Evolutionary conservation across 2,329 filamentous ascomycete species (phyloP).

Genomic region (Talaromyces sp.): DNA sequence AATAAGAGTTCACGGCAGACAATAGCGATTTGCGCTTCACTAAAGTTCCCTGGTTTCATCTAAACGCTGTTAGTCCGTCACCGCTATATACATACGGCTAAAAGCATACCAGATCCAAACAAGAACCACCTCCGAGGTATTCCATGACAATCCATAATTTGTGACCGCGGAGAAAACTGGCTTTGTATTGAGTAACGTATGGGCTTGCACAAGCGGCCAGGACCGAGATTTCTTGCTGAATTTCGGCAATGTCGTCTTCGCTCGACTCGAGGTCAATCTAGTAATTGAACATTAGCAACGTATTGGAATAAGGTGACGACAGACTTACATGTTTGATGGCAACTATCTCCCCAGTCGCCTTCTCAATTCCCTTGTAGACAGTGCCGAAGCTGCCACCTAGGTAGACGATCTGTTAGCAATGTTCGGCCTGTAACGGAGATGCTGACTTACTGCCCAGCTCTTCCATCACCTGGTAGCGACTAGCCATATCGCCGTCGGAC

Average conservation of each 20-base stretch:
- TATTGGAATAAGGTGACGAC: not conserved
- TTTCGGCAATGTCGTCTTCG: conserved; percentile 97
- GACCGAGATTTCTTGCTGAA: conserved; percentile 94
- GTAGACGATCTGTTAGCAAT: conserved; percentile 21
- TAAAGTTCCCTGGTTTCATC: conserved; percentile 87
- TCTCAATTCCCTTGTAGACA: conserved; percentile 95
- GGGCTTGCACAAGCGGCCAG: conserved; percentile 91
- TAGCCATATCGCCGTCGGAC: conserved; percentile 58
- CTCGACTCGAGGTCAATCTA: conserved; percentile 98
- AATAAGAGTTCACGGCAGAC: conserved; percentile 86
- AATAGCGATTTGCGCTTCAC: conserved; percentile 87
- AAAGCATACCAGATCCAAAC: conserved; percentile 74
- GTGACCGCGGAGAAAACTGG: conserved; percentile 89
- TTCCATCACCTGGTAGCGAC: conserved; percentile 90
- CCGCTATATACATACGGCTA: not conserved
- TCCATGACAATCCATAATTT: conserved; percentile 99
- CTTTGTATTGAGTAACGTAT: conserved; percentile 93
- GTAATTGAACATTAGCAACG: conserved; percentile 3
- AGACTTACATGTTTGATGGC: conserved; percentile 87
- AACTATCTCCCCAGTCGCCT: conserved; percentile 82
- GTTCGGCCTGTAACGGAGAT: not conserved
- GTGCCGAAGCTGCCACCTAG: conserved; percentile 90
- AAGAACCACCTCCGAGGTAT: conserved; percentile 90
- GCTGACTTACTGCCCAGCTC: conserved; percentile 73
- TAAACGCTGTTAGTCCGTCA: conserved; percentile 37